Evolutionary conservation across 2,329 filamentous ascomycete genomes (phyloP), one percentile per base, ranked within the genome.

Genomic region (Drechslerella dactyloides): DNA sequence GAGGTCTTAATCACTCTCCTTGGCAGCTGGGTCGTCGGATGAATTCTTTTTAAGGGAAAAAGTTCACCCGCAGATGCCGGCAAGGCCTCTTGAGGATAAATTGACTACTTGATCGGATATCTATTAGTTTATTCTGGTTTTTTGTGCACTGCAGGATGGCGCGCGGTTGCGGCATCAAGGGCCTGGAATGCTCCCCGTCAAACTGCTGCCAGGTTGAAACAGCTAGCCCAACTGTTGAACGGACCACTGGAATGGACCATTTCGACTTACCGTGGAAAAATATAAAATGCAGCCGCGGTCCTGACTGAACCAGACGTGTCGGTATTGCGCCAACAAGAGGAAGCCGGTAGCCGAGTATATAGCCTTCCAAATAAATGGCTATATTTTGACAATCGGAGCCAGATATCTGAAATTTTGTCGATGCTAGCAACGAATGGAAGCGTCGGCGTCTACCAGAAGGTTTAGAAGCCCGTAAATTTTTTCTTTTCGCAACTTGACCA

Each of bases 31-130:
- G 48, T 59, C 48, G 58, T 53, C 53, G 48, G 63, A 59, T 72
- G 55, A 63, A 50, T 42, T 46, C 30, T 65, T 61, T 65, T 65
- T 33, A 4, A 60, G 51, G 66, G 66, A 37, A 72, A 72, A 65
- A 55, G 50, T 65, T 72, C 68, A 72, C 68, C 68, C 68, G 68
- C 56, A 46, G 59, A 65, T 72, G 68, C 68, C 68, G 68, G 61
- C 35, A 53, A 72, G 65, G 53, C 40, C 56, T 57, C 60, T 56
- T 24, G 57, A 65, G 68, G 68, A 51, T 72, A 72, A 72, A 64
- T 72, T 65, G 68, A 37, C 60, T 72, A 23, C 19, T 55, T 21
- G 21, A 54, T 59, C 46, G 56, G 51, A 72, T 17, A 65, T 57
- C 65, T 65, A 61, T 72, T 65, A 72, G 56, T 48, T 60, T 60